Conservation (phyloP, 2,329 filamentous ascomycete species). For the Hypoxylon sp. region DNA sequence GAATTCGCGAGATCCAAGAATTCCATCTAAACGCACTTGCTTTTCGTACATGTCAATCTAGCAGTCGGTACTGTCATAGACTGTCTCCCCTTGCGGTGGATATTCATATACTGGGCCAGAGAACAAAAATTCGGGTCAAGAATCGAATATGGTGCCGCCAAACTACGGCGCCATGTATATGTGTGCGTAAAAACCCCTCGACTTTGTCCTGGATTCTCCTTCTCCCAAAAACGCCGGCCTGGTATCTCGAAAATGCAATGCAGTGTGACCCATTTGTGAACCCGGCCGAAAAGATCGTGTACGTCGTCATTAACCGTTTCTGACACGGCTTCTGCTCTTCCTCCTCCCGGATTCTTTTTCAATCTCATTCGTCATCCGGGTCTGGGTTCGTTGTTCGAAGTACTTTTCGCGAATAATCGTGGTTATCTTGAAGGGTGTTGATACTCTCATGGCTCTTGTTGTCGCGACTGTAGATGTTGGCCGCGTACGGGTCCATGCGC, state of each 20-base stretch:
- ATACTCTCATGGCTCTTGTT: conserved; percentile 70
- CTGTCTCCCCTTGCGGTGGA: conserved; percentile 25
- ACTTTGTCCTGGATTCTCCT: conserved; percentile 36
- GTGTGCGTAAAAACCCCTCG: conserved; percentile 36
- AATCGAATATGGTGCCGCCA: conserved; percentile 36
- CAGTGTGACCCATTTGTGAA: conserved; percentile 46
- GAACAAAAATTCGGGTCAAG: conserved; percentile 31
- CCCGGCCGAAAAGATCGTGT: conserved; percentile 44
- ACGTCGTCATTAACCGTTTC: conserved; percentile 44
- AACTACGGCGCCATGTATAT: conserved; percentile 32
- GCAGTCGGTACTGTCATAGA: conserved; percentile 23
- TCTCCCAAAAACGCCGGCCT: conserved; percentile 52
- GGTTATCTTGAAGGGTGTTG: conserved; percentile 69
- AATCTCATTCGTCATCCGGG: conserved; percentile 49
- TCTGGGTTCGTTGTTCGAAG: conserved; percentile 72
- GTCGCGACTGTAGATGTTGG: conserved; percentile 62
- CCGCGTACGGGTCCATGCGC: conserved; percentile 68
- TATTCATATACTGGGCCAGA: conserved; percentile 28
- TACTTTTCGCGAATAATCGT: conserved; percentile 70
- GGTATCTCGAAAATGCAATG: conserved; percentile 56
- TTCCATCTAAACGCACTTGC: conserved; percentile 34
- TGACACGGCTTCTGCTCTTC: conserved; percentile 25
- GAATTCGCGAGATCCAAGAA: conserved; percentile 31
- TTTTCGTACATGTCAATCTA: conserved; percentile 39
- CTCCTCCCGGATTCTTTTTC: too few relatives aligned